Base-by-base conservation (phyloP, 805 yeast species). In the Pichia manshurica region DNA sequence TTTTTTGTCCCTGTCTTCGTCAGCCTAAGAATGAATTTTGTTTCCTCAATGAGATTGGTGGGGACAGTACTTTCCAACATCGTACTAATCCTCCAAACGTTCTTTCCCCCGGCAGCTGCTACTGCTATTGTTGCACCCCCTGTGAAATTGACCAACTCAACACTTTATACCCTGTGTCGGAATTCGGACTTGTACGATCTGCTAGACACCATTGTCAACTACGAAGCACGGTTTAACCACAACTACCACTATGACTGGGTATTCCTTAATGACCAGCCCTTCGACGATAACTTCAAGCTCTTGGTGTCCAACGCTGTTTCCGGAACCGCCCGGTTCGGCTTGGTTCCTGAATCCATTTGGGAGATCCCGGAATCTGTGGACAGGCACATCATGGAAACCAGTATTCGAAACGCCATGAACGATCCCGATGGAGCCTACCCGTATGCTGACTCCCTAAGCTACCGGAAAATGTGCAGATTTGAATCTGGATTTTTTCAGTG, bases 401-500 rank as follows among this genome's bases (percentile, higher is more conserved):
- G 54, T 16, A 61, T 63, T 3, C 42, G 49, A 6, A 10, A 46
- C n/a, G 39, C 53, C 40, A 4, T 52, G 16, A 47, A 51, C 22
- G 68, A 64, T 37, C 54, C 53, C 4, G 62, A 65, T 5, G 66
- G 74, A 19, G 60, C 67, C 19, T 72, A 81, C 15, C 84, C 82
- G 3, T 82, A 82, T 52, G 87, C 84, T 36, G 76, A 71, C 44
- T 75, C 82, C 10, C 68, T 68, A 40, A 77, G 86, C 0, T 82
- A 82, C 57, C 77, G 96, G 65, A 90, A 87, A 63, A 87, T 87
- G 96, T 87, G 96, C 64, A 74, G 96, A 54, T 88, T 75, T 61
- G 91, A 87, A 65, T 81, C 89, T 6, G 96, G 96, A 0, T 84
- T 84, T 63, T 88, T 88, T 65, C 86, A 76, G 71, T 75, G 77